A percentile compares a stretch with the other conserved stretches of the same genome.
Conservation (phyloP, 1,284 basidiomycete species). For the Melampsora abietis-canadensis region DNA sequence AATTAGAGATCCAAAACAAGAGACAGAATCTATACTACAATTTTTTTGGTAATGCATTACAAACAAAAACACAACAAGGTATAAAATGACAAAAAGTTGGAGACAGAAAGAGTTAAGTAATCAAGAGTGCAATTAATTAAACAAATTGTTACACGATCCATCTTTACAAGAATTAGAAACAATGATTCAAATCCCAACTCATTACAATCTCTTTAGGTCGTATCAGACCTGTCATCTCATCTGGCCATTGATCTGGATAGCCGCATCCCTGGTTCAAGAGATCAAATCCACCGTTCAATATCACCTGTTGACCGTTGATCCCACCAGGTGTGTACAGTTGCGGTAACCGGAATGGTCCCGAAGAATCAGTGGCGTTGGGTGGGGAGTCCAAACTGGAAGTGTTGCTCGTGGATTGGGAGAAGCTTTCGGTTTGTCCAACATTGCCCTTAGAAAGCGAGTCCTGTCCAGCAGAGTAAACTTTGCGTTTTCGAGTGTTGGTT, state of each 20-base stretch:
- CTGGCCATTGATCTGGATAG: not conserved
- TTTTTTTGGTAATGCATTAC: too few species aligned
- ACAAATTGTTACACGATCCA: not conserved
- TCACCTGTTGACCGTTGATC: not conserved
- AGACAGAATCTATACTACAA: too few species aligned
- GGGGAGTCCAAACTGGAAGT: not conserved
- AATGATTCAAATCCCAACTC: conserved; percentile 40
- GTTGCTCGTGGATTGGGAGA: not conserved
- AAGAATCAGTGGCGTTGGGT: conserved; percentile 14
- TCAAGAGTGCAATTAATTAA: too few species aligned
- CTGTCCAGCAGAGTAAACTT: not conserved
- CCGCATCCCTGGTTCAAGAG: not conserved
- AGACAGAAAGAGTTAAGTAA: too few species aligned
- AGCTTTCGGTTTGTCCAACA: not conserved
- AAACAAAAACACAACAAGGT: too few species aligned
- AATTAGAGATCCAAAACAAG: too few species aligned
- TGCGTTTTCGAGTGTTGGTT: not conserved
- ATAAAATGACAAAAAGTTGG: too few species aligned
- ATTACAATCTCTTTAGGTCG: conserved; percentile 25
- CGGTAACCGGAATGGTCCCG: conserved; percentile 8
- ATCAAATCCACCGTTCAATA: not conserved
- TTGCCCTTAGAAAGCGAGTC: too few species aligned
- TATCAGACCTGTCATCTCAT: not conserved
- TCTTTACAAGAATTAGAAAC: conserved; percentile 25
- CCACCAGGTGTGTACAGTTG: not conserved